Conservation (phyloP, 2,329 filamentous ascomycete genomes). For the Trichoderma harzianum region DNA sequence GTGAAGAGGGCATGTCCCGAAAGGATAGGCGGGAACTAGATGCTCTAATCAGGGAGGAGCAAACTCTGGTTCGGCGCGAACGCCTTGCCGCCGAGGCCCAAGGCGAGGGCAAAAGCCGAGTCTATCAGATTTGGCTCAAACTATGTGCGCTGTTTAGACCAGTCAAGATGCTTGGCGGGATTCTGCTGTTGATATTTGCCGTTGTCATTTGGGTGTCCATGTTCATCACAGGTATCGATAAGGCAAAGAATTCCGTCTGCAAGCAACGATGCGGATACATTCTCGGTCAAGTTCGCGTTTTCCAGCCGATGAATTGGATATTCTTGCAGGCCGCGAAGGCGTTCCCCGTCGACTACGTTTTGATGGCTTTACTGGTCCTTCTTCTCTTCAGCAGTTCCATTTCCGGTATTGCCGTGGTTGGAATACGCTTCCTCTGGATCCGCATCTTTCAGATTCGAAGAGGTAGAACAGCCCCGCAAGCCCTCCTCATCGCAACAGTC, state of each 20-base stretch:
- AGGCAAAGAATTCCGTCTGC: conserved; percentile 92
- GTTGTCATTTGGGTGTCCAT: conserved; percentile 84
- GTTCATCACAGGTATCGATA: conserved; percentile 94
- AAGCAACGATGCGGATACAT: conserved; percentile 90
- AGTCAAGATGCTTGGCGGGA: conserved; percentile 80
- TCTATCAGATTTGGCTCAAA: conserved; percentile 76
- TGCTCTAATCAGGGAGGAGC: conserved; percentile 80
- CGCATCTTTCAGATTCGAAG: conserved; percentile 87
- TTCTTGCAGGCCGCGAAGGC: conserved; percentile 70
- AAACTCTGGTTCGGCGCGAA: conserved; percentile 85
- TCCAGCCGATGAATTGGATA: conserved; percentile 92
- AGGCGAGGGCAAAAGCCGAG: conserved; percentile 70
- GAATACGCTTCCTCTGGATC: conserved; percentile 95
- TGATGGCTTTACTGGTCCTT: conserved; percentile 80
- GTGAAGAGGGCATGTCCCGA: conserved; percentile 68
- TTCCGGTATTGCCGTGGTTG: conserved; percentile 78
- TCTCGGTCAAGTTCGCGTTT: conserved; percentile 79
- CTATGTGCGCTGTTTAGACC: conserved; percentile 79
- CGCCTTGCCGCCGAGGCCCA: conserved; percentile 79
- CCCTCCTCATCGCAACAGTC: conserved; percentile 84
- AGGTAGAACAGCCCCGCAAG: conserved; percentile 86
- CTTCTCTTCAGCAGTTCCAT: conserved; percentile 88
- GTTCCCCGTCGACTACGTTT: conserved; percentile 88
- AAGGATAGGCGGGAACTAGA: conserved; percentile 90
- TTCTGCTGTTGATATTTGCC: conserved; percentile 71